Evolutionary conservation across 805 yeast genomes (phyloP), one percentile per base, ranked within the genome.

Genomic region (Clavispora fructus): DNA sequence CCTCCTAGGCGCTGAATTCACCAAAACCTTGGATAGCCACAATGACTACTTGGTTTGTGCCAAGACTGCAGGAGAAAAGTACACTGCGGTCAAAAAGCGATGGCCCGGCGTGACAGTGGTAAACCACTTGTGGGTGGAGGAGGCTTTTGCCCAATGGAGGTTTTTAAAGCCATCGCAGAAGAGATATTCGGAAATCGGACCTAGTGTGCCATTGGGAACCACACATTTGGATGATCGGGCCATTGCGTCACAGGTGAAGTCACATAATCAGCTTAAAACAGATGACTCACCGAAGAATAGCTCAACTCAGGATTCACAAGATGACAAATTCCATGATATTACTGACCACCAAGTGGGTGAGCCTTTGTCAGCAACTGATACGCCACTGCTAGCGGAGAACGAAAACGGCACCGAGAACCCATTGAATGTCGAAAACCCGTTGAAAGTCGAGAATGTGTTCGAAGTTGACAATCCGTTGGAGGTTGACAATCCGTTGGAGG

Each of bases 41-140:
- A 87, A 88, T 55, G 83, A 95, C 6, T 87, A 82, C 60, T 69
- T 92, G 29, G 73, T 92, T 4, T 80, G 87, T 1, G 84, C 90
- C 0, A 74, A 73, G 30, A 75, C 85, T 0, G 60, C 60, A 13
- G 97, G 99, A 1, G 78, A 75, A 46, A 92, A 92, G 64, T 88
- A 78, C 57, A 77, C 75, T 10, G 88, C 90, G 14, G 95, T 94
- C 0, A 60, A 69, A 31, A 45, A 49, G 7, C 74, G 75, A 50
- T 90, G 97, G 96, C 54, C 63, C 3, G 56, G 55, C 31, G 61
- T 87, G 19, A 73, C 74, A 28, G 70, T 85, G 2, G 82, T 87
- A 1, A 90, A 86, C 58, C 96, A 89, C 63, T 59, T 83, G 12
- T 92, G 99, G 99, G 64, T 92, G 12, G 98, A 92, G 58, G 91